phyloP scores from a whole-genome alignment of 352 stramenopile species.

The Phytophthora multivora region DNA sequence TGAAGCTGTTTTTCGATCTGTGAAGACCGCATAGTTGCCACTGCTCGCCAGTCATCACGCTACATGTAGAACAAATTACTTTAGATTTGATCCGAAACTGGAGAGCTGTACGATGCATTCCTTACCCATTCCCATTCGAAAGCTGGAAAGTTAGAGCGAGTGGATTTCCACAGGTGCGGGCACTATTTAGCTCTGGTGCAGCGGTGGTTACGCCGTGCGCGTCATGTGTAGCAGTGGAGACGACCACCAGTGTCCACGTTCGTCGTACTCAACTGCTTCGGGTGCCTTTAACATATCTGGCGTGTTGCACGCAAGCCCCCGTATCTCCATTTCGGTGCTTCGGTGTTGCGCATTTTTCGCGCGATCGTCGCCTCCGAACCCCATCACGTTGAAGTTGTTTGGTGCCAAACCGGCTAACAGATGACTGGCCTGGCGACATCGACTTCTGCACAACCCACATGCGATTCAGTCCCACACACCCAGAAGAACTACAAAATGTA shows the following conservation, averaged over 20 bases:
- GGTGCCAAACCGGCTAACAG: constrained; percentile 21
- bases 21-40: constrained; percentile 7
- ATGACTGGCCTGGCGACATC: constrained; percentile 8
- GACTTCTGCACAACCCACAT: background rate
- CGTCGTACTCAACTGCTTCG: constrained; percentile 5
- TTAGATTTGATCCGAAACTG: background rate
- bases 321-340: constrained; percentile 25
- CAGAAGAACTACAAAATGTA: constrained; percentile 1
- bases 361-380: constrained; percentile 2
- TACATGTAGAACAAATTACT: background rate
- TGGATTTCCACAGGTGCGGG: constrained; percentile 1
- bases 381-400: constrained; percentile 22
- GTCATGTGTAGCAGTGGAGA: constrained; percentile 26
- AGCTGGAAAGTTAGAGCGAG: background rate
- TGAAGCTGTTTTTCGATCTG: constrained; percentile 20
- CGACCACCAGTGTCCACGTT: constrained; percentile 4
- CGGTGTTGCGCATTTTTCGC: constrained; percentile 4
- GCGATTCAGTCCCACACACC: background rate
- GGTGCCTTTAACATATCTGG: constrained; percentile 3
- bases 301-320: constrained; percentile 13
- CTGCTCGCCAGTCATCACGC: constrained; percentile 14
- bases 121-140: too few species aligned
- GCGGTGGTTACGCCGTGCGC: constrained; percentile 9
- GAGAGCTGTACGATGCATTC: background rate
- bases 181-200: constrained; percentile 9